Percentiles rank a stretch among this genome's conserved stretches.
phyloP scores from a whole-genome alignment of 148 eudicot genomes.

The Vaccinium corymbosum region DNA sequence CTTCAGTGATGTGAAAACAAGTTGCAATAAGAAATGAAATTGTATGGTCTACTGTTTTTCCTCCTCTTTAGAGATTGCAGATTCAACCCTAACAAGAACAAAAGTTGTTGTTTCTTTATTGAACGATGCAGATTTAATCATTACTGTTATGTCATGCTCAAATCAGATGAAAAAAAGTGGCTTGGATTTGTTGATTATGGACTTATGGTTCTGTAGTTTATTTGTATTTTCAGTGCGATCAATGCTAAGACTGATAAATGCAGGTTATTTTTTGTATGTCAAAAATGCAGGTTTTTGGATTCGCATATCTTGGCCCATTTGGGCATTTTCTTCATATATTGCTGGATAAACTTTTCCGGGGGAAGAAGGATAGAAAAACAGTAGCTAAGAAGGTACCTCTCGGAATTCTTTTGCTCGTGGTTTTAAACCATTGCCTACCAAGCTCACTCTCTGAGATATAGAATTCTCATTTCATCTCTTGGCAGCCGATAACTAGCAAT shows the following conservation, averaged over 20 bases:
- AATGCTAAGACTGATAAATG: conserved; percentile 20
- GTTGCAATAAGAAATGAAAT: background rate
- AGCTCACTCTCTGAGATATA: background rate
- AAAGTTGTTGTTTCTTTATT: too few species aligned
- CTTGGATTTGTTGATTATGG: conserved; percentile 1
- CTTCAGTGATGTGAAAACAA: background rate
- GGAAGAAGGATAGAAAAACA: conserved; percentile 80
- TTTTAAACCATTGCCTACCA: background rate
- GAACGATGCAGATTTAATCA: too few species aligned
- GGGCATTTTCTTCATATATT: conserved; percentile 78
- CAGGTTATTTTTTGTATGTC: conserved; percentile 1
- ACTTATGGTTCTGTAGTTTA: background rate
- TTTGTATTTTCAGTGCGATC: background rate
- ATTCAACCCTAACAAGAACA: too few species aligned
- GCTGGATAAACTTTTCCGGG: conserved; percentile 81
- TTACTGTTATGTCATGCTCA: too few species aligned
- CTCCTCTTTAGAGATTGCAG: too few species aligned
- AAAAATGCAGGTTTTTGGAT: conserved; percentile 71
- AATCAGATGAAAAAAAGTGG: background rate
- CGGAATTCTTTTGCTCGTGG: background rate
- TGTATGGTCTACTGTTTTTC: too few species aligned
- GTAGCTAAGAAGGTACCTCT: conserved; percentile 83
- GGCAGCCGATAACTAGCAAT: background rate
- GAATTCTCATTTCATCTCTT: background rate
- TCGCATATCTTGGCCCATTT: conserved; percentile 91